Percentiles rank a stretch among this genome's conserved stretches.
Conservation (phyloP, 768 basidiomycete genomes). For the Rhizopogon sp. region DNA sequence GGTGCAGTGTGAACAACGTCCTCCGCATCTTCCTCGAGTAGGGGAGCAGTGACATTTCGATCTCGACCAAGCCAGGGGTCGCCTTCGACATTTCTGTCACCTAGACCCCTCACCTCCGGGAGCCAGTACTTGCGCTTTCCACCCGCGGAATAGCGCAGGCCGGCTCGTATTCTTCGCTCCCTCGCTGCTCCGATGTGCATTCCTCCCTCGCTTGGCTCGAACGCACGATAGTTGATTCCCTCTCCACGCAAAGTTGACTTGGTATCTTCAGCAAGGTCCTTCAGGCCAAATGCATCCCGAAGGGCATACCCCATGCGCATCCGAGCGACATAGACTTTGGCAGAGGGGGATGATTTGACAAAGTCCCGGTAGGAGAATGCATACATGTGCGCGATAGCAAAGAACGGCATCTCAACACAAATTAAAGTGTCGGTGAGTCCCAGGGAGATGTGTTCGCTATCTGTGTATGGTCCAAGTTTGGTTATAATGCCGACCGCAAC, state of each 20-base stretch:
- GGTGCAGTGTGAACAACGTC: slow-evolving; percentile 61
- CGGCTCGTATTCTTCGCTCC: slow-evolving; percentile 84
- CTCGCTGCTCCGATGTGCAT: slow-evolving; percentile 88
- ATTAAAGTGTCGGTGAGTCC: slow-evolving; percentile 89
- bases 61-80: slow-evolving; percentile 24
- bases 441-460: slow-evolving; percentile 84
- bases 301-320: slow-evolving; percentile 87
- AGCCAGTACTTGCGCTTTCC: slow-evolving; percentile 96
- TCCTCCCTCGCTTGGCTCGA: slow-evolving; percentile 91
- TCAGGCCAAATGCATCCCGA: slow-evolving; percentile 80
- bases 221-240: slow-evolving; percentile 94
- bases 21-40: slow-evolving; percentile 59
- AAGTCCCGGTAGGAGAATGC: slow-evolving; percentile 93
- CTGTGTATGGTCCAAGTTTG: slow-evolving; percentile 81
- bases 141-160: slow-evolving; percentile 87
- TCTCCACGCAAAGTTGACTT: slow-evolving; percentile 78
- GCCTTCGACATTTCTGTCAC: slow-evolving; percentile 27
- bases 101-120: slow-evolving; percentile 51
- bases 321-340: slow-evolving; percentile 62
- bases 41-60: slow-evolving; percentile 69
- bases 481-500: slow-evolving; percentile 77
- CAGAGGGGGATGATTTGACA: slow-evolving; percentile 42
- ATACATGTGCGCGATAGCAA: slow-evolving; percentile 91
- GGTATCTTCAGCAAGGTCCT: slow-evolving; percentile 85
- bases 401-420: slow-evolving; percentile 96